Evolutionary conservation across 1,139 yeast species (phyloP), one percentile per base, ranked within the genome.

Genomic region (Debaryomyces fabryi): DNA sequence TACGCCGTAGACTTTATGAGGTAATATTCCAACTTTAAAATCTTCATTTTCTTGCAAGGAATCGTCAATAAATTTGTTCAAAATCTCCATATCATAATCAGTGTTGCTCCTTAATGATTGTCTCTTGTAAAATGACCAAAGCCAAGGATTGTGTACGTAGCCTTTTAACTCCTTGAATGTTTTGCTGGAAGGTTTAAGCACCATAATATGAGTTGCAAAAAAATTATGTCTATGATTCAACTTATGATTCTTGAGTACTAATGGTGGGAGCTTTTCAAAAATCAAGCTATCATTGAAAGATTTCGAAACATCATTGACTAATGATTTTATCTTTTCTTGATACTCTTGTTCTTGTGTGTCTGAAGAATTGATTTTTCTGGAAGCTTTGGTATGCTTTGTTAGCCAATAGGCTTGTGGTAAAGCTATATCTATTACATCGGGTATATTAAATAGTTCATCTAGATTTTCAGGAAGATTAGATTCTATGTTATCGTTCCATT

Each of bases 11-110:
- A 69, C 66, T 23, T 68, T 59, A 56, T 78, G 83, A 3, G 82
- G 82, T 32, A 79, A 53, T 1, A 78, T 58, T 0, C 74, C 71
- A 10, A 73, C 55, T 40, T 66, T 62, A 6, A 72, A 61, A 35
- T 45, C 52, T 20, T 49, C 32, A 20, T 57, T 50, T 13, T 57
- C 56, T 25, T 56, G 57, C 25, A 68, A 50, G 40, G 62, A 55
- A 41, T 55, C 55, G 42, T 65, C 57, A 49, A 73, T 58, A 35
- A 62, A 69, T 47, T 67, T 68, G 60, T 79, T 80, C 39, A 79
- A 56, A 3, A 79, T 59, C 46, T 80, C 83, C 83, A 78, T 77
- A 53, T 79, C 83, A 52, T 72, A 78, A 42, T 78, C 80, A 16
- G 62, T 49, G 0, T 46, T 16, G 9, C 52, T 49, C 34, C 67